A percentile compares a stretch with the other conserved stretches of the same genome.
Evolutionary conservation across 768 basidiomycete genomes (phyloP).

Genomic region (Lactifluus echinatus): DNA sequence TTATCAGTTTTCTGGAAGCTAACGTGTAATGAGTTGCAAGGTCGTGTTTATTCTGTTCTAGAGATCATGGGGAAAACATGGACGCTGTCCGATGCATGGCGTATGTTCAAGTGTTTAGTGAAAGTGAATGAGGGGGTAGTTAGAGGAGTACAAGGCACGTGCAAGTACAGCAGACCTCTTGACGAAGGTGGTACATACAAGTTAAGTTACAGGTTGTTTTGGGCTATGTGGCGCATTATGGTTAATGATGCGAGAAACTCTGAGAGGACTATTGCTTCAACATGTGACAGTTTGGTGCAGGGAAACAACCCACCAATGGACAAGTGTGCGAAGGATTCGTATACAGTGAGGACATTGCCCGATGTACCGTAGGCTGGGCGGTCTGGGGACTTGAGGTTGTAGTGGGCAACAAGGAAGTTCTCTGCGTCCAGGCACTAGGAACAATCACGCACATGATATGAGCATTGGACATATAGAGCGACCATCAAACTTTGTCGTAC

Average conservation of each 20-base stretch:
- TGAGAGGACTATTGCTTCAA: not conserved
- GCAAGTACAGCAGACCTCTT: constrained; percentile 2
- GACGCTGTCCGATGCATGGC: no score
- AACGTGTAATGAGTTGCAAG: not conserved
- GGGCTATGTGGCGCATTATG: constrained; percentile 22
- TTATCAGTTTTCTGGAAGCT: not conserved
- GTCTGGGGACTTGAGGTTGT: constrained; percentile 48
- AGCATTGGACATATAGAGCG: not conserved
- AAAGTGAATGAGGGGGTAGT: not conserved
- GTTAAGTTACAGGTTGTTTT: constrained; percentile 19
- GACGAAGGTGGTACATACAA: not conserved
- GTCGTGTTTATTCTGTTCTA: not conserved
- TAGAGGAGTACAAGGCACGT: not conserved
- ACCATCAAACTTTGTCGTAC: constrained; percentile 34
- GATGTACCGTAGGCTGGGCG: constrained; percentile 51
- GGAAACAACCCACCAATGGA: constrained; percentile 39
- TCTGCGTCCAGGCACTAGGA: constrained; percentile 47
- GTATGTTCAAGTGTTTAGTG: not conserved
- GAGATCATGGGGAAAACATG: not conserved
- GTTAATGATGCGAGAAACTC: constrained; percentile 20
- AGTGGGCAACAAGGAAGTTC: constrained; percentile 54
- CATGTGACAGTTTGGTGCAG: not conserved
- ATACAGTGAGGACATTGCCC: constrained; percentile 53
- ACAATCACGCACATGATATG: constrained; percentile 1
- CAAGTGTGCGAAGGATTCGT: constrained; percentile 45